Percentiles rank a stretch among this genome's conserved stretches.
Evolutionary conservation across 305 asterid genomes (phyloP).

Genomic region (Fraxinus platypoda): DNA sequence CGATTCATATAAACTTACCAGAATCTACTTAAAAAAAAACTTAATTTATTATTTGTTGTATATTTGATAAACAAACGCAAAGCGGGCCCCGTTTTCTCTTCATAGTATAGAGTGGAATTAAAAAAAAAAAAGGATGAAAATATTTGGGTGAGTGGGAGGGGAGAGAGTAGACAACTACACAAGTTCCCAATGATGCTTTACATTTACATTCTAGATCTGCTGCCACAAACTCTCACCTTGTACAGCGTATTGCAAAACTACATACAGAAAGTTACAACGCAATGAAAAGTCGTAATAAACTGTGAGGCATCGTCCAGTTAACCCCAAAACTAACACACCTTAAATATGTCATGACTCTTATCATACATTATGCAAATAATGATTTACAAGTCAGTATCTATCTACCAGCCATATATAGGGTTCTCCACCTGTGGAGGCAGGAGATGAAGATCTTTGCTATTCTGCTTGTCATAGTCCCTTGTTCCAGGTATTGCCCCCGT

Average conservation of each 20-base stretch:
- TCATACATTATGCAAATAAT: slow-evolving; percentile 22
- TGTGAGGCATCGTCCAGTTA: not conserved
- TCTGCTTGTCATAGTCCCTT: slow-evolving; percentile 72
- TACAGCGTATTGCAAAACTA: not conserved
- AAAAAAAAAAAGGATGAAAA: not conserved
- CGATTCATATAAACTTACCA: not conserved
- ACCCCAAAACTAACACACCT: slow-evolving; percentile 22
- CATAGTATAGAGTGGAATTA: not conserved
- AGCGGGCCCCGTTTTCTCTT: not conserved
- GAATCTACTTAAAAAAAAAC: no score
- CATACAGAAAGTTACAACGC: not conserved
- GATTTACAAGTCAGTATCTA: slow-evolving; percentile 34
- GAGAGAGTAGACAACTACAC: not conserved
- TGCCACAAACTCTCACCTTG: not conserved
- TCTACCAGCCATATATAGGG: slow-evolving; percentile 91
- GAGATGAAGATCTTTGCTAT: slow-evolving; percentile 72
- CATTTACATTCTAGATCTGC: slow-evolving; percentile 26
- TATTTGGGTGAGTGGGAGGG: not conserved
- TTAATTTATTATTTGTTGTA: not conserved
- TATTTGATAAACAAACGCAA: not conserved
- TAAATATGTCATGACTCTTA: slow-evolving; percentile 8
- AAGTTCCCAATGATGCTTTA: not conserved
- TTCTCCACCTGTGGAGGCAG: slow-evolving; percentile 86
- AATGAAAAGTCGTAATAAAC: slow-evolving; percentile 17
- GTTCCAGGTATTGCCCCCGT: slow-evolving; percentile 87